Evolutionary conservation across 2,329 filamentous ascomycete species (phyloP), one percentile per base, ranked within the genome.

Genomic region (Talaromyces sp.): DNA sequence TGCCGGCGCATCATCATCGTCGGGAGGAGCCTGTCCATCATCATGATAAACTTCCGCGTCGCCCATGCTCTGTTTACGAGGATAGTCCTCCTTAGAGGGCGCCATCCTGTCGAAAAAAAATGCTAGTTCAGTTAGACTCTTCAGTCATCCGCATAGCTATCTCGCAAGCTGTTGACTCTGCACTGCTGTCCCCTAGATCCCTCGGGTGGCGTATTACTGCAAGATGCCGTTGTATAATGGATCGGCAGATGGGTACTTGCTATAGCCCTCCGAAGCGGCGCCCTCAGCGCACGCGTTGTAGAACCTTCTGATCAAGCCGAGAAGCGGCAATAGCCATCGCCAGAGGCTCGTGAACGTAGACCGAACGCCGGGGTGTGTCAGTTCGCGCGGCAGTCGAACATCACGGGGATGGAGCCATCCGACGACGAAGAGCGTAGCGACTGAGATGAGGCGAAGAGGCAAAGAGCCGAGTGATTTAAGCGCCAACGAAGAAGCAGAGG

Each of bases 1-100:
- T 30, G 49, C 58, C 25, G 64, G 52, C n/a, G 60, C 55, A 28
- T 57, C 63, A 11, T 63, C 56, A 28, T 57, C 63, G 13, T 63
- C 47, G 51, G 64, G 68, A 69, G 17, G 69, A n/a, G 15, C 36
- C 64, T 61, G 58, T 54, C 25, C 52, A 49, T 58, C 59, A 53
- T 58, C 44, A 32, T 32, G 25, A 17, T 36, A 27, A 17, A 30
- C 19, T 4, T 51, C 30, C 19, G 42, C 7, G 7, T 56, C 27
- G 39, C 56, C 58, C 28, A 30, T 27, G 49, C 27, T 30, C 28
- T 28, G 27, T 17, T 30, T 53, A 17, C 8, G 13, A 30, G 49
- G 42, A 8, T 53, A 51, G 56, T 49, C 52, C 10, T 59, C 44
- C 42, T 52, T 30, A 51, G 56, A 25, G 47, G 60, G 44, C 25